A percentile compares a stretch with the other conserved stretches of the same genome.
phyloP scores from a whole-genome alignment of 164 flowering plant genomes.

The Magnolia officinalis region DNA sequence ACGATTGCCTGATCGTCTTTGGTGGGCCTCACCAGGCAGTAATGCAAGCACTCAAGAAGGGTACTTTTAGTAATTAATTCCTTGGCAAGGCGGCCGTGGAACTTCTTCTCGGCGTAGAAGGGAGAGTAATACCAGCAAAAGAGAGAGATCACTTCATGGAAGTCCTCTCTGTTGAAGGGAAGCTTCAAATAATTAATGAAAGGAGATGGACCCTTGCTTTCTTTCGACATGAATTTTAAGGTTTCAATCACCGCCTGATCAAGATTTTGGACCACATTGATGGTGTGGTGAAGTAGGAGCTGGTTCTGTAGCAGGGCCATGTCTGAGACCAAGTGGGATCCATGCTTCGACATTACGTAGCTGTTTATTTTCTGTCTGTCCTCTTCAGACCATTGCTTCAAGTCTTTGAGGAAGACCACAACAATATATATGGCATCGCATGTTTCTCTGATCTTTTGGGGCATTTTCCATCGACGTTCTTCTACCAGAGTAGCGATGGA shows the following conservation, averaged over 20 bases:
- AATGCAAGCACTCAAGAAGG: constrained; percentile 14
- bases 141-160: not conserved
- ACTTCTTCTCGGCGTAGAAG: not conserved
- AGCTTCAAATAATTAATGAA: not conserved
- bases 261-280: not conserved
- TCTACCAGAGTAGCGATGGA: too few species aligned
- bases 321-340: not conserved
- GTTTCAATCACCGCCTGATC: not conserved
- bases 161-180: not conserved
- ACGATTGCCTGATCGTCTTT: not conserved
- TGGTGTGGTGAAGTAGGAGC: constrained; percentile 1
- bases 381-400: not conserved
- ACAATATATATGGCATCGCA: constrained; percentile 12
- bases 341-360: not conserved
- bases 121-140: constrained; percentile 16
- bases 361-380: constrained; percentile 4
- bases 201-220: not conserved
- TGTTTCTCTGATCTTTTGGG: not conserved
- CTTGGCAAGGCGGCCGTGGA: not conserved
- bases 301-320: constrained; percentile 9
- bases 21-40: not conserved
- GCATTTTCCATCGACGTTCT: not conserved
- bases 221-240: not conserved
- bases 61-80: not conserved
- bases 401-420: constrained; percentile 8